phyloP scores from a whole-genome alignment of 345 rosid genomes.

The Brassica napus region DNA sequence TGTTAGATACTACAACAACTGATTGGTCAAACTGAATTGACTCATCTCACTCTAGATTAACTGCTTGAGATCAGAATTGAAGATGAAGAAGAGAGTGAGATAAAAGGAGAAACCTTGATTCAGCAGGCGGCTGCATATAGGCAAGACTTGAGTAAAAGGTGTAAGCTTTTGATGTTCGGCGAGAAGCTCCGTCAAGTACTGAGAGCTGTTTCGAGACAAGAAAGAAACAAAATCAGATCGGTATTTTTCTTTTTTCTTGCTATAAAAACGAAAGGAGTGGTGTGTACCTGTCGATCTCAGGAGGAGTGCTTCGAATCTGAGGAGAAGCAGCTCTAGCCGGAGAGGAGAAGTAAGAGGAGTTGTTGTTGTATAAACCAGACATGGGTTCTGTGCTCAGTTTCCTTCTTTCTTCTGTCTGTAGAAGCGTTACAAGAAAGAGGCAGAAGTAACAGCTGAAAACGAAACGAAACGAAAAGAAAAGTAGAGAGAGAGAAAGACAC shows the following conservation, averaged over 20 bases:
- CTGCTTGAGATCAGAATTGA: conserved; percentile 25
- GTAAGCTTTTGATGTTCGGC: conserved; percentile 97
- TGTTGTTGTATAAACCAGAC: conserved; percentile 88
- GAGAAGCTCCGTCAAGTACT: conserved; percentile 85
- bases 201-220: conserved; percentile 47
- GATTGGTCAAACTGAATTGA: not conserved
- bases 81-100: conserved; percentile 10
- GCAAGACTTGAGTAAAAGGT: conserved; percentile 87
- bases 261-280: not conserved
- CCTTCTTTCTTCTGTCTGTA: not conserved
- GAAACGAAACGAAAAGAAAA: not conserved
- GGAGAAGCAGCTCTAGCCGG: conserved; percentile 98
- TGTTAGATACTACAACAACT: not conserved
- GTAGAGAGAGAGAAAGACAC: conserved; percentile 23
- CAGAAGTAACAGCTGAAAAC: not conserved
- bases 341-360: conserved; percentile 85
- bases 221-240: conserved; percentile 16
- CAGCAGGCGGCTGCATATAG: conserved; percentile 80
- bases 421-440: conserved; percentile 14
- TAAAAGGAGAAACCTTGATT: conserved; percentile 72
- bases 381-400: conserved; percentile 37
- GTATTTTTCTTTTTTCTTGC: not conserved
- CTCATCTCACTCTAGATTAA: too few relatives aligned
- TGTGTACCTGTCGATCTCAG: conserved; percentile 82
- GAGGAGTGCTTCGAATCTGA: conserved; percentile 88